These are phyloP conservation scores for Babesia bigemina DNA, from an alignment of 169 alveolate genomes.

Conservation along the genomic window DNA sequence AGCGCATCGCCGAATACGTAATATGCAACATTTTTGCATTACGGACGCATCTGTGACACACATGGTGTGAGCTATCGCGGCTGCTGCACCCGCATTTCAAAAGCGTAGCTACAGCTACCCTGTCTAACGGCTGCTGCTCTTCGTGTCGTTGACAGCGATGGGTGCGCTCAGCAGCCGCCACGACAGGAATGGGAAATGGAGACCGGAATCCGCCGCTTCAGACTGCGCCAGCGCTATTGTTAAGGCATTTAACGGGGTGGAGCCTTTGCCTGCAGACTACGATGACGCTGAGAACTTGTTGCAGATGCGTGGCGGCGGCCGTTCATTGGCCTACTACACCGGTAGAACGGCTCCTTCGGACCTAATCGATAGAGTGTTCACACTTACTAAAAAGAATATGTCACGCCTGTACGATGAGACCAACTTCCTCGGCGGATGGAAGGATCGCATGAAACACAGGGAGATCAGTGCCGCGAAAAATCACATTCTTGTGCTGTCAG, in stretches of 20 bases:
- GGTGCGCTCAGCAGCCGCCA: no score
- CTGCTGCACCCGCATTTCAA: no score
- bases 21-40: no score
- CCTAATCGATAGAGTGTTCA: conserved; percentile 23
- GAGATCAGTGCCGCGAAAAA: conserved; percentile 63
- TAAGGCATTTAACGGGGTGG: conserved; percentile 2
- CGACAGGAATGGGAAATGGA: no score
- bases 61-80: no score
- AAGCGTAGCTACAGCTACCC: no score
- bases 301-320: background rate
- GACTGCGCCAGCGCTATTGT: no score
- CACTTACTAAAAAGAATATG: conserved; percentile 69
- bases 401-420: conserved; percentile 59
- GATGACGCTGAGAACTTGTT: background rate
- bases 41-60: no score
- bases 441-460: conserved; percentile 58
- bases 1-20: no score
- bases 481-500: conserved; percentile 43
- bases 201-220: no score
- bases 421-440: conserved; percentile 75
- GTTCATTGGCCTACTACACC: conserved; percentile 9
- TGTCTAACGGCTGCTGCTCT: no score
- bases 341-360: conserved; percentile 40
- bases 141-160: no score
- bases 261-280: background rate